These are phyloP conservation scores for Alopecurus myosuroides DNA, from an alignment of 176 grass and related monocot genomes.

Conservation along the genomic window DNA sequence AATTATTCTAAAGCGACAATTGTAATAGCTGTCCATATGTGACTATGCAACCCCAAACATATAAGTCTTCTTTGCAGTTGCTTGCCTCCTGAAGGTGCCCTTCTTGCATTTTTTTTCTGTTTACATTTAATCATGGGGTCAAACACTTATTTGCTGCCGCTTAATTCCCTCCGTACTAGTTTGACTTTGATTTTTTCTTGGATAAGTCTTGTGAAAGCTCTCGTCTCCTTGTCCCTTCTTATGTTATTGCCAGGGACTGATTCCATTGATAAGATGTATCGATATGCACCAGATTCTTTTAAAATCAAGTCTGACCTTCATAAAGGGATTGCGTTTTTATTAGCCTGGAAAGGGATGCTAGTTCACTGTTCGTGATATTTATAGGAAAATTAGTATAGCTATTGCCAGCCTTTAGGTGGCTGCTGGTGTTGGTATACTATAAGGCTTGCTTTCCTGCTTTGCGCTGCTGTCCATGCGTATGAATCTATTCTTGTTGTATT, in stretches of 20 bases:
- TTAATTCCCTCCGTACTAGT: not conserved
- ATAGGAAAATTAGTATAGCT: not conserved
- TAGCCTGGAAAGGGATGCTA: conserved; percentile 10
- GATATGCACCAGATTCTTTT: conserved; percentile 14
- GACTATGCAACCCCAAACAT: conserved; percentile 13
- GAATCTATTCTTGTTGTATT: conserved; percentile 33
- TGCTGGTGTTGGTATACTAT: conserved; percentile 7
- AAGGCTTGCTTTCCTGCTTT: not conserved
- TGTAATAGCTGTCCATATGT: conserved; percentile 2
- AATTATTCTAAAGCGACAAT: conserved; percentile 3
- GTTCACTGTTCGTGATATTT: not conserved
- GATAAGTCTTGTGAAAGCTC: not conserved
- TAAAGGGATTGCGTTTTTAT: not conserved
- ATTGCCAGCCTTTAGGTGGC: conserved; percentile 12
- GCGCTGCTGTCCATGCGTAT: conserved; percentile 15
- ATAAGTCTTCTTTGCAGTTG: conserved; percentile 3
- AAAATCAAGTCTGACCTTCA: conserved; percentile 22
- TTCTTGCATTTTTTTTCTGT: not conserved
- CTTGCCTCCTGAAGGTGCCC: conserved; percentile 33
- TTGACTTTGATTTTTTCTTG: conserved; percentile 13
- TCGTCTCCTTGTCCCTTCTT: conserved; percentile 10
- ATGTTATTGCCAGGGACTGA: conserved; percentile 1
- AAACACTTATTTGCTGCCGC: conserved; percentile 1
- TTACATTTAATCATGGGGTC: conserved; percentile 3
- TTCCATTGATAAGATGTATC: conserved; percentile 1